These are phyloP conservation scores for Blastocystis sp. DNA, from an alignment of 352 stramenopile species.

Conservation along the genomic window DNA sequence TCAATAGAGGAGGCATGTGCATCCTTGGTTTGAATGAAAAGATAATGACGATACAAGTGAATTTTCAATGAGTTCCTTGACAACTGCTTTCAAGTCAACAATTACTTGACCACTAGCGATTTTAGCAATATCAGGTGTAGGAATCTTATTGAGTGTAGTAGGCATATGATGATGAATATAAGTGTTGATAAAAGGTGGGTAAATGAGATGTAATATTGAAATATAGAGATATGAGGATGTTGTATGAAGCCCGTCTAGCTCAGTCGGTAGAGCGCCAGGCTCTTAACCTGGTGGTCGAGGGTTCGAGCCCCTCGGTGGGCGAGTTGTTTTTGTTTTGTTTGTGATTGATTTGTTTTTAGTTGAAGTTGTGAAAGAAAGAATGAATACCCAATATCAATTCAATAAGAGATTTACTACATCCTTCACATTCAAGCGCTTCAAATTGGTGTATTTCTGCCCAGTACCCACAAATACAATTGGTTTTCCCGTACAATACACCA, in stretches of 20 bases:
- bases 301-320: slow-evolving; percentile 55
- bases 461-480: slow-evolving; percentile 98
- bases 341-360: background rate
- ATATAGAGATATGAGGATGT: background rate
- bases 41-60: slow-evolving; percentile 70
- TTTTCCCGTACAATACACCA: slow-evolving; percentile 96
- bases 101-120: slow-evolving; percentile 85
- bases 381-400: background rate
- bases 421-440: slow-evolving; percentile 76
- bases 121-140: slow-evolving; percentile 70
- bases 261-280: slow-evolving; percentile 60
- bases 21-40: slow-evolving; percentile 73
- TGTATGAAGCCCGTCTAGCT: slow-evolving; percentile 24
- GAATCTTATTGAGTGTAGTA: slow-evolving; percentile 1
- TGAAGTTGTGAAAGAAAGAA: slow-evolving; percentile 1
- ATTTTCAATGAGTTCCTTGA: slow-evolving; percentile 97
- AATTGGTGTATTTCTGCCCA: slow-evolving; percentile 98
- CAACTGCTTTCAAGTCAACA: slow-evolving; percentile 85
- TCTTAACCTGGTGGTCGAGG: slow-evolving; percentile 61
- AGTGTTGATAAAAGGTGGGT: background rate
- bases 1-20: slow-evolving; percentile 76
- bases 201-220: background rate
- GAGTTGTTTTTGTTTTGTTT: slow-evolving; percentile 24
- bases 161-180: background rate
- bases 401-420: slow-evolving; percentile 51